Conservation (phyloP, 2,329 filamentous ascomycete genomes). For the Bipolaris bicolor region DNA sequence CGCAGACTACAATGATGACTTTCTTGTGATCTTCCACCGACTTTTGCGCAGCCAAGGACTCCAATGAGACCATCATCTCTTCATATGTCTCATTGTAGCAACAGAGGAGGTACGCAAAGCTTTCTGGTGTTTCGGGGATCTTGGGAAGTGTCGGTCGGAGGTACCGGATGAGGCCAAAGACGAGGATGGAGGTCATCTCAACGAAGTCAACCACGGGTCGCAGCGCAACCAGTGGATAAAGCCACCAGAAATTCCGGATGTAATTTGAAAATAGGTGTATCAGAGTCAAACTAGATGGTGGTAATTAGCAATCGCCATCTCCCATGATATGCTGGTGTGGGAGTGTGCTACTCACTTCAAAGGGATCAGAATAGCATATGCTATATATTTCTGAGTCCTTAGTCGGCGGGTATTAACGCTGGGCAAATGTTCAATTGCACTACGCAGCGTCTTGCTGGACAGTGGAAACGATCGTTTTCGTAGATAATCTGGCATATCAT, state of each 20-base stretch:
- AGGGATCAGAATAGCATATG: constrained; percentile 2
- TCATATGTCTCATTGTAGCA: constrained; percentile 12
- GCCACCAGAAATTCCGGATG: background rate
- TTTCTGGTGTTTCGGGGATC: constrained; percentile 1
- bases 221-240: background rate
- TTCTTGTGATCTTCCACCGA: constrained; percentile 8
- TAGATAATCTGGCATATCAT: background rate
- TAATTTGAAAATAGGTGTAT: constrained; percentile 3
- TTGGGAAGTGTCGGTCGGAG: background rate
- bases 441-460: background rate
- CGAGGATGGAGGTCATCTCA: constrained; percentile 4
- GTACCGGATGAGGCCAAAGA: background rate
- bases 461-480: background rate
- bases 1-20: constrained; percentile 7
- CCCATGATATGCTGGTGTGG: too few relatives aligned
- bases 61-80: constrained; percentile 7
- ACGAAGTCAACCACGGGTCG: constrained; percentile 1
- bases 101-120: constrained; percentile 5
- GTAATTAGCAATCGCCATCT: background rate
- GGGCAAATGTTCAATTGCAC: constrained; percentile 6
- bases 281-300: background rate
- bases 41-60: constrained; percentile 9
- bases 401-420: constrained; percentile 2
- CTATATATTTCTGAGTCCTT: constrained; percentile 5
- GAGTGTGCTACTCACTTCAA: background rate